phyloP scores from a whole-genome alignment of 2,329 filamentous ascomycete genomes.

The Ceratocystis variospora region DNA sequence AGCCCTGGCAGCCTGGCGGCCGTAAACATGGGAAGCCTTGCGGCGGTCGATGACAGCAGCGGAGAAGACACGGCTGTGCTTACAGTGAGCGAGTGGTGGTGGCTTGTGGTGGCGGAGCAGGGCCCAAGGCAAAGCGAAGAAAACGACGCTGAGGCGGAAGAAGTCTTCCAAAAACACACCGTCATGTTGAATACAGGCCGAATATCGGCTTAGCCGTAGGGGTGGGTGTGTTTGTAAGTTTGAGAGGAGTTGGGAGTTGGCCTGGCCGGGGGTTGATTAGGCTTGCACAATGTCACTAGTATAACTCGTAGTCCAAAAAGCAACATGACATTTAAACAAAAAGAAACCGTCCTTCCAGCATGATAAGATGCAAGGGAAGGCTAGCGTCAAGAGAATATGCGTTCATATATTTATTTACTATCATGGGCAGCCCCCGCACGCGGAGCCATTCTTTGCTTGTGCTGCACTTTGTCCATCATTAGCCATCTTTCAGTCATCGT shows the following conservation, averaged over 20 bases:
- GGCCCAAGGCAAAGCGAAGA: constrained; percentile 7
- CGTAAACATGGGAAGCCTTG: background rate
- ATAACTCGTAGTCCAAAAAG: background rate
- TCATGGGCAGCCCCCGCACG: background rate
- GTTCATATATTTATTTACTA: constrained; percentile 5
- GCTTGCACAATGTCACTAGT: too few relatives aligned
- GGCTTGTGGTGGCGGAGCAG: constrained; percentile 39
- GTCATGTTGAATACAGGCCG: constrained; percentile 17
- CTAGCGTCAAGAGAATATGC: background rate
- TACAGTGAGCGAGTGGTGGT: constrained; percentile 52
- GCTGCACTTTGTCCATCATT: background rate
- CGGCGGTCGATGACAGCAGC: background rate
- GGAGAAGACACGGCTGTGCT: constrained; percentile 21
- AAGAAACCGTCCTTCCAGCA: background rate
- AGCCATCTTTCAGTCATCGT: background rate
- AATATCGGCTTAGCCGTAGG: background rate
- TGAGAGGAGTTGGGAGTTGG: too few relatives aligned
- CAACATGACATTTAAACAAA: background rate
- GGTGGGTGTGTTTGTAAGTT: too few relatives aligned
- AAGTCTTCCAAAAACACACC: constrained; percentile 12
- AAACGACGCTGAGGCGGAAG: background rate
- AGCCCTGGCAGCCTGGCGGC: constrained; percentile 22
- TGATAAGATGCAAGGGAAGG: background rate
- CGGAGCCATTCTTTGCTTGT: background rate
- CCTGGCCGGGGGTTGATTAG: too few relatives aligned